Evolutionary conservation across 331 rosid genomes (phyloP).

Genomic region (Quercus lobata): DNA sequence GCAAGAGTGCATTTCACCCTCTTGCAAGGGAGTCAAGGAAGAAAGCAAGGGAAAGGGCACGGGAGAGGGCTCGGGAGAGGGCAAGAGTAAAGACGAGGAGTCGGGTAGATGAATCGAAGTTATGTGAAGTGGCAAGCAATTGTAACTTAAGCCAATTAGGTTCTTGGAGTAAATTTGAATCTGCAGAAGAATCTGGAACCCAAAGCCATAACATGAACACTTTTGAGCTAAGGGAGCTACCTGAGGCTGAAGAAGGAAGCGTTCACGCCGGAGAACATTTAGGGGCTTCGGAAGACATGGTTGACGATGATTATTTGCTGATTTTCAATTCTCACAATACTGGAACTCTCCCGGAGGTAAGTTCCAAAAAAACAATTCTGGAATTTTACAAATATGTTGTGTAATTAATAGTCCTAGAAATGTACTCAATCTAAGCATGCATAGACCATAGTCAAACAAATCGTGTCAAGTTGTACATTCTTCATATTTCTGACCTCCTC

Average conservation of each 20-base stretch:
- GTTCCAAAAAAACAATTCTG: background rate
- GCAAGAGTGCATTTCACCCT: conserved; percentile 41
- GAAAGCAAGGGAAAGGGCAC: conserved; percentile 74
- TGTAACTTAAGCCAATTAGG: conserved; percentile 1
- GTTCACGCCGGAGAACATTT: conserved; percentile 16
- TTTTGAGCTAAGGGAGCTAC: conserved; percentile 20
- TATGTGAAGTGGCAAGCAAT: background rate
- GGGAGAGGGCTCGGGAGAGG: conserved; percentile 70
- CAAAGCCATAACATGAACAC: conserved; percentile 21
- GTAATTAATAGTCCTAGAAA: background rate
- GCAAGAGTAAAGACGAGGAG: conserved; percentile 31
- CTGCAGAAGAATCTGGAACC: conserved; percentile 47
- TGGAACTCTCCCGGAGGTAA: conserved; percentile 47
- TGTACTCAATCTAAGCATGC: background rate
- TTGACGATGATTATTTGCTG: conserved; percentile 36
- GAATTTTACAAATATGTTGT: background rate
- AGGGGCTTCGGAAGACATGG: conserved; percentile 9
- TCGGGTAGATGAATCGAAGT: too few species aligned
- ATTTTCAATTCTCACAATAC: conserved; percentile 39
- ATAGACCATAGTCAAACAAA: background rate
- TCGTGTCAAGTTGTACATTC: background rate
- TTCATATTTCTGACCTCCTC: conserved; percentile 8
- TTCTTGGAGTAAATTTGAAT: conserved; percentile 56
- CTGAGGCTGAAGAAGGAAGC: conserved; percentile 32
- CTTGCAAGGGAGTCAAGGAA: conserved; percentile 54